A percentile compares a stretch with the other conserved stretches of the same genome.
phyloP scores from a whole-genome alignment of 495 filamentous ascomycete genomes.

The Aspergillus ostianus region DNA sequence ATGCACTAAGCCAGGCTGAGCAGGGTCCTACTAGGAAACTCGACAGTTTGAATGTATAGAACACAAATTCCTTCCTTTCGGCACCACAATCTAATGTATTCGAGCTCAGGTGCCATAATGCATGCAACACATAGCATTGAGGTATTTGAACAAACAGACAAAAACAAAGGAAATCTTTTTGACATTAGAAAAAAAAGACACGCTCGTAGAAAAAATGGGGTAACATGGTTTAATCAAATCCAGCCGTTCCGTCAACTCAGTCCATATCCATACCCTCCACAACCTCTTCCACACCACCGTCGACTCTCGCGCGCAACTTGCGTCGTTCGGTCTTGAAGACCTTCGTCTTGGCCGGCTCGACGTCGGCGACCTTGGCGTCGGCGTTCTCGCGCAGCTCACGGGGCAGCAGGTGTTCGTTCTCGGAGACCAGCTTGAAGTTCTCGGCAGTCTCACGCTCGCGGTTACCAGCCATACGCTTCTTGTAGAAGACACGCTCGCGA shows the following conservation, averaged over 20 bases:
- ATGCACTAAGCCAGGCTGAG: no score
- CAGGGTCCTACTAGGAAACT: no score
- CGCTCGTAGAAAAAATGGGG: neutral
- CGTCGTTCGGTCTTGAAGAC: slow-evolving; percentile 1
- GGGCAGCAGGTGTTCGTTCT: slow-evolving; percentile 79
- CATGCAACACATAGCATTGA: neutral
- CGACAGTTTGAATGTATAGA: no score
- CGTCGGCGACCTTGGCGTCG: slow-evolving; percentile 29
- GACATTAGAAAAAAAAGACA: neutral
- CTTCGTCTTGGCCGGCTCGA: neutral
- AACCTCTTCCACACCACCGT: slow-evolving; percentile 6
- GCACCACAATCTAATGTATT: neutral
- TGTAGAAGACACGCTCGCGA: slow-evolving; percentile 88
- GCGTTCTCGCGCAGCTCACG: slow-evolving; percentile 43
- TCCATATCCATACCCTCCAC: slow-evolving; percentile 11
- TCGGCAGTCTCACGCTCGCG: slow-evolving; percentile 70
- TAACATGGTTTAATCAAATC: slow-evolving; percentile 1
- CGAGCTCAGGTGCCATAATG: neutral
- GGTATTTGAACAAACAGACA: neutral
- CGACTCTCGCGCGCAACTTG: slow-evolving; percentile 5
- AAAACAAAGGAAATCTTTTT: neutral
- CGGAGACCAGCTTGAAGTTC: slow-evolving; percentile 82
- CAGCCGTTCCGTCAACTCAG: neutral
- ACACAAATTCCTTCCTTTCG: no score
- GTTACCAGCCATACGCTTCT: slow-evolving; percentile 86